Evolutionary conservation across 352 stramenopile genomes (phyloP), one percentile per base, ranked within the genome.

Genomic region (Globisporangium solare): DNA sequence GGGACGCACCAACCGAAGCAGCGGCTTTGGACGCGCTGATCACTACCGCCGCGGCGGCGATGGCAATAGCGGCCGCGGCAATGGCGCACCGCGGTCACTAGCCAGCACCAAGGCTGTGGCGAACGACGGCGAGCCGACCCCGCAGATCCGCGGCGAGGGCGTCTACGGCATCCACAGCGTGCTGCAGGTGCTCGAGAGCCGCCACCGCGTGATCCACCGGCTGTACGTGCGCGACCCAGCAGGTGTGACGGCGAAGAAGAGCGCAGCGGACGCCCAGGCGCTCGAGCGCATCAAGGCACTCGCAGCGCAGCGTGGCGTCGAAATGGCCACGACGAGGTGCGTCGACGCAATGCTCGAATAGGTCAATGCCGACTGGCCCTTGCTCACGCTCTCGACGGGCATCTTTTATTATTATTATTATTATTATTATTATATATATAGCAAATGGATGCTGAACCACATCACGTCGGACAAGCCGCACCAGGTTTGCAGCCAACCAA

Each of bases 361-460:
- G 0, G 27, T 39, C 24, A 32, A 37, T 46, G 14, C 39, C 3
- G 43, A 47, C 47, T 17, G 17, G 58, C 3, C 14, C 12, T 24
- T 67, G 6, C 35, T 62, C 3, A 43, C 39, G 39, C 12, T 6
- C 13, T 56, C 13, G 59, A 45, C 47, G 41, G 15, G 3, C 21
- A 27, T n/a, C n/a, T n/a, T n/a, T n/a, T n/a, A n/a, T n/a, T n/a
- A n/a, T n/a, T n/a, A n/a, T n/a, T n/a, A n/a, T n/a, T n/a, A n/a
- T n/a, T n/a, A n/a, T n/a, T n/a, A n/a, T n/a, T n/a, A n/a, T n/a
- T n/a, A n/a, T n/a, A n/a, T n/a, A n/a, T n/a, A 42, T 14, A 91
- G 76, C 69, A 93, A 93, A 66, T 91, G 80, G 80, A 88, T 85
- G 76, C 62, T 93, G 14, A 93, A 93, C 53, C 77, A 90, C 43